Evolutionary conservation across 2,329 filamentous ascomycete genomes (phyloP), one percentile per base, ranked within the genome.

Genomic region (Fusarium globosum): DNA sequence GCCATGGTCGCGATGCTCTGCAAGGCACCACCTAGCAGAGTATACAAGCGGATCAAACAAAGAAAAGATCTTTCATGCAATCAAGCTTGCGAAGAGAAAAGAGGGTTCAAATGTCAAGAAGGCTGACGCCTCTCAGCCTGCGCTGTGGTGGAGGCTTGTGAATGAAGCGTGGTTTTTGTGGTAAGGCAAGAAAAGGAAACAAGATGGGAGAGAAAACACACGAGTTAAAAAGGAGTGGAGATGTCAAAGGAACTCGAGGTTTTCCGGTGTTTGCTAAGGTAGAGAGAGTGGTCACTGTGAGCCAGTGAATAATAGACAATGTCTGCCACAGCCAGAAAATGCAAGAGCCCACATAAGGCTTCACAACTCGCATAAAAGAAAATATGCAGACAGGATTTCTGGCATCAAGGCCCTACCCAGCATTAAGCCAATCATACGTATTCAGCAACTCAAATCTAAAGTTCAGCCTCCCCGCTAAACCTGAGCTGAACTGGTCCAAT

Each of bases 391-490:
- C 13, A 33, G 6, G 4, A 33, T 14, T 33, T 33, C 33, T 33
- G 12, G 2, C 33, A 33, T 13, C 33, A 33, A 33, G 13, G 33
- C 33, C 33, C 13, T 33, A 33, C 33, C 23, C 18, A 7, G 20
- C 3, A 26, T 61, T 61, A 2, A 68, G 64, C 65, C 65, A 68
- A 26, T 68, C 65, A 33, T 63, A 68, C 0, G 65, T 68, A 3
- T 68, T 68, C 14, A 68, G 3, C 9, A 68, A 15, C 6, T 68
- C 65, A 6, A 68, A 68, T 18, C 60, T 43, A 23, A 68, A 68
- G 14, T 63, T 68, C 16, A 68, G 23, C 9, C 56, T 59, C 7
- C 56, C 49, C 1, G 38, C 7, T 28, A 68, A 45, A 0, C 38
- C 65, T 4, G 33, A 63, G 7, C 56, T 68, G 13, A 68, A 68